Evolutionary conservation across 1,139 yeast genomes (phyloP).

Genomic region (Protomyces pachydermus): DNA sequence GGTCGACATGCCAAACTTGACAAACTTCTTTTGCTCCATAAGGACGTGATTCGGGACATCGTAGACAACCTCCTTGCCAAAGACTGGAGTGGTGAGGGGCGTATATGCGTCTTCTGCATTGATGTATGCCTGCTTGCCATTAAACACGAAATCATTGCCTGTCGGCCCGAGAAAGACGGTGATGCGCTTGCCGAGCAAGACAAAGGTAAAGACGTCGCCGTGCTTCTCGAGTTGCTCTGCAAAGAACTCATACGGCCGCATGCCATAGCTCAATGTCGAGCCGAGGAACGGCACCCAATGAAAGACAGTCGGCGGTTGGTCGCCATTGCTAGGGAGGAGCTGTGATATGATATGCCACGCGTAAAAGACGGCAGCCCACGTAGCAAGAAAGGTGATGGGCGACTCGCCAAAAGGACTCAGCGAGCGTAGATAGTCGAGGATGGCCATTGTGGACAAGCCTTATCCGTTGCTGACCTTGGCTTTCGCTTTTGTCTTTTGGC

Average conservation of each 20-base stretch:
- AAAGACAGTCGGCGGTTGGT: constrained; percentile 81
- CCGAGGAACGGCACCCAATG: constrained; percentile 97
- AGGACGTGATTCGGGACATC: constrained; percentile 90
- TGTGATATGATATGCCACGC: constrained; percentile 28
- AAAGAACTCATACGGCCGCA: constrained; percentile 87
- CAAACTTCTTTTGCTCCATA: constrained; percentile 98
- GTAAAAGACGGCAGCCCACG: constrained; percentile 23
- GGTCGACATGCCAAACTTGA: constrained; percentile 78
- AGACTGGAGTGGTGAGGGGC: constrained; percentile 94
- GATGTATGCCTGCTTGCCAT: constrained; percentile 83
- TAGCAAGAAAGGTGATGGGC: constrained; percentile 13
- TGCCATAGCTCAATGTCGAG: constrained; percentile 80
- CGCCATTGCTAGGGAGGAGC: constrained; percentile 37
- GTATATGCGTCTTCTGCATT: constrained; percentile 95
- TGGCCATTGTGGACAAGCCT: constrained; percentile 3
- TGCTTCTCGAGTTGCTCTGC: constrained; percentile 39
- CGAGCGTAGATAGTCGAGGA: constrained; percentile 13
- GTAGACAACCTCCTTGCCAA: constrained; percentile 93
- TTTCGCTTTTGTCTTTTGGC: background rate
- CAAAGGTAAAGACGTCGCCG: constrained; percentile 89
- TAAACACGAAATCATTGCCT: constrained; percentile 94
- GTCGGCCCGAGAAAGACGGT: constrained; percentile 95
- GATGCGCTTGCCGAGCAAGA: constrained; percentile 84
- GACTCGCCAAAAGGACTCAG: constrained; percentile 22
- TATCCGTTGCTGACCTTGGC: background rate